Conservation (phyloP, 306 rosid genomes). For the Prosopis cineraria region DNA sequence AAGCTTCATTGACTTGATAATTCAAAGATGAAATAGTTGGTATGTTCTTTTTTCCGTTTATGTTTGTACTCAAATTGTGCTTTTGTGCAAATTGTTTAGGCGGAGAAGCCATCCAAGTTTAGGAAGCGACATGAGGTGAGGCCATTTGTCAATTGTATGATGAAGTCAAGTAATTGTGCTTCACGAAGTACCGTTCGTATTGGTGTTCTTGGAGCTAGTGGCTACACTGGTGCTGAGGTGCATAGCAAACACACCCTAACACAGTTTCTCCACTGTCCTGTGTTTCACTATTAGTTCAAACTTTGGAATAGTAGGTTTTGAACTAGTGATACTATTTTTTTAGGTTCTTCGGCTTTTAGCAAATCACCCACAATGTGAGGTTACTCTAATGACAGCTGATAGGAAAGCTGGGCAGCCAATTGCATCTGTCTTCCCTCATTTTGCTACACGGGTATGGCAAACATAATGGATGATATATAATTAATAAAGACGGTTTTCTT, state of each 20-base stretch:
- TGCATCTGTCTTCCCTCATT: slow-evolving; percentile 86
- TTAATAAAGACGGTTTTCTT: not conserved
- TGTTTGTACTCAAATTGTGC: not conserved
- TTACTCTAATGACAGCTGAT: slow-evolving; percentile 81
- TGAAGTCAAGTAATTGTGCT: slow-evolving; percentile 41
- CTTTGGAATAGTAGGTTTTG: slow-evolving; percentile 1
- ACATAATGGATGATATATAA: slow-evolving; percentile 21
- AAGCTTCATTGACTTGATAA: not conserved
- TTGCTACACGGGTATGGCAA: slow-evolving; percentile 63
- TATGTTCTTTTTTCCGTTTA: not conserved
- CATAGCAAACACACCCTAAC: not conserved
- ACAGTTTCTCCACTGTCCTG: not conserved
- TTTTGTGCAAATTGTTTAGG: slow-evolving; percentile 16
- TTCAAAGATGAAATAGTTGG: not conserved
- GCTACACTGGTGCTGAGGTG: slow-evolving; percentile 98
- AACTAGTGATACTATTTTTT: slow-evolving; percentile 32
- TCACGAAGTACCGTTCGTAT: slow-evolving; percentile 64
- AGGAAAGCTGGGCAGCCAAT: slow-evolving; percentile 92
- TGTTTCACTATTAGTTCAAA: not conserved
- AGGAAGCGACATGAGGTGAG: slow-evolving; percentile 50
- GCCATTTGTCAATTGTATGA: slow-evolving; percentile 59
- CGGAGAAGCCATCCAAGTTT: slow-evolving; percentile 20
- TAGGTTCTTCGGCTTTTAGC: slow-evolving; percentile 90
- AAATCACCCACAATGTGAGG: slow-evolving; percentile 84
- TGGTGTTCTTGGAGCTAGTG: slow-evolving; percentile 99